Evolutionary conservation across 2,329 filamentous ascomycete species (phyloP).

Genomic region (Scedosporium minutisporum): DNA sequence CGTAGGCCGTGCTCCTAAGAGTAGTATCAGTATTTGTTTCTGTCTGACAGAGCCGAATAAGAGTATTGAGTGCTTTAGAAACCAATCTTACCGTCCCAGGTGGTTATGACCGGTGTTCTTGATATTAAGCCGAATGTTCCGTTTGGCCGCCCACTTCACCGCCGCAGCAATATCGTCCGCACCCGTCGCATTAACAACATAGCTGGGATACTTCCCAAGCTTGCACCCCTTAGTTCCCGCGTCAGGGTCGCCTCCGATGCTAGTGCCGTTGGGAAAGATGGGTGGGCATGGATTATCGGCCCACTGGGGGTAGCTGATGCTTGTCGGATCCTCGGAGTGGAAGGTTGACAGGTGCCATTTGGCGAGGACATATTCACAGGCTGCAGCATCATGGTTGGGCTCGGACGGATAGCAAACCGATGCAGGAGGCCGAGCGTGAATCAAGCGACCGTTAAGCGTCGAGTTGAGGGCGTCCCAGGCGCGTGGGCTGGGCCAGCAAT

Average conservation of each 20-base stretch:
- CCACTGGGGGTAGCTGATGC: constrained; percentile 13
- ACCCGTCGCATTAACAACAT: constrained; percentile 24
- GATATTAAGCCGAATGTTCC: constrained; percentile 25
- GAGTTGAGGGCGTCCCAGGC: constrained; percentile 38
- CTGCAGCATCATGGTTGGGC: constrained; percentile 26
- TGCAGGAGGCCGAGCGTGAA: constrained; percentile 39
- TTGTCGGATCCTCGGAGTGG: constrained; percentile 1
- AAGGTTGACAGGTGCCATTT: constrained; percentile 15
- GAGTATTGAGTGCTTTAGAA: background rate
- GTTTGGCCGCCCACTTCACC: constrained; percentile 25
- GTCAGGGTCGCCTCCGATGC: constrained; percentile 20
- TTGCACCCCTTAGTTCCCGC: constrained; percentile 27
- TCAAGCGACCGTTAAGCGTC: constrained; percentile 35
- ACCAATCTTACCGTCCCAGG: background rate
- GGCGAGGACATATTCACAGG: constrained; percentile 25
- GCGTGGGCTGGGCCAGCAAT: constrained; percentile 33
- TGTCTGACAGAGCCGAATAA: too few relatives aligned
- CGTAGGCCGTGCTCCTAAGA: background rate
- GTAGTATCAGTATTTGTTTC: too few relatives aligned
- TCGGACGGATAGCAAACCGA: constrained; percentile 34
- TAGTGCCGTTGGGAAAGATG: constrained; percentile 22
- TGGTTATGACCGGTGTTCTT: constrained; percentile 20
- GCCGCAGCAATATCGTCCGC: constrained; percentile 20
- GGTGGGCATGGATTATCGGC: constrained; percentile 19
- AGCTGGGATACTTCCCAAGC: constrained; percentile 32